phyloP scores from a whole-genome alignment of 1,284 basidiomycete genomes.

The Puccinia triticina region DNA sequence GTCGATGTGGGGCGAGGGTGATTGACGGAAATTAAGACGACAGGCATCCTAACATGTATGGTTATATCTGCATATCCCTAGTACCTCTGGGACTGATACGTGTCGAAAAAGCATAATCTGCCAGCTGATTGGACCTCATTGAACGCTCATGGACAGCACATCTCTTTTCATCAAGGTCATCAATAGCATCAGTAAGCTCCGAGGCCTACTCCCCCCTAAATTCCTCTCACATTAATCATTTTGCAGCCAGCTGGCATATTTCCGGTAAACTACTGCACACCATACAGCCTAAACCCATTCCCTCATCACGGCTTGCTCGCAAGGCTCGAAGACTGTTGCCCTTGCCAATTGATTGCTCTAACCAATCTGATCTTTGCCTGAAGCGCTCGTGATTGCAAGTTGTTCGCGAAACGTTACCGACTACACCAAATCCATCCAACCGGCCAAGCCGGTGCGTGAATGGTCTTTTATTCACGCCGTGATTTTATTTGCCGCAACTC shows the following conservation, averaged over 20 bases:
- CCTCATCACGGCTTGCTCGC: neutral
- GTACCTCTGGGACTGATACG: constrained; percentile 16
- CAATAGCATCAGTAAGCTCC: neutral
- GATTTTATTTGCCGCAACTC: constrained; percentile 20
- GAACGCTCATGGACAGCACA: neutral
- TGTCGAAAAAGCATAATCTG: constrained; percentile 22
- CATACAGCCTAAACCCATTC: neutral
- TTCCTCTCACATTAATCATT: neutral
- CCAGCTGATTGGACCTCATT: neutral
- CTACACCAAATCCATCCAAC: neutral
- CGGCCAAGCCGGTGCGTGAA: constrained; percentile 4
- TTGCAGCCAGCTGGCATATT: neutral
- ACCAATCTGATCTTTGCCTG: neutral
- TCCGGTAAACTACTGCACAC: neutral
- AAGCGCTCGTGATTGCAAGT: constrained; percentile 3
- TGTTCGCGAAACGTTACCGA: neutral
- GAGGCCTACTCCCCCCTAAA: neutral
- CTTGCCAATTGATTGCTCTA: neutral
- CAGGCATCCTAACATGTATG: constrained; percentile 32
- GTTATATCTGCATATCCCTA: constrained; percentile 14
- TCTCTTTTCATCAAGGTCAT: neutral
- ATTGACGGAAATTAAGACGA: constrained; percentile 12
- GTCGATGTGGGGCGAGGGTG: constrained; percentile 8
- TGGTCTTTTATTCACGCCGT: constrained; percentile 15
- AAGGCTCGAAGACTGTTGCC: constrained; percentile 1